Evolutionary conservation across 129 eudicot genomes (phyloP), one percentile per base, ranked within the genome.

Genomic region (Smallanthus sonchifolius): DNA sequence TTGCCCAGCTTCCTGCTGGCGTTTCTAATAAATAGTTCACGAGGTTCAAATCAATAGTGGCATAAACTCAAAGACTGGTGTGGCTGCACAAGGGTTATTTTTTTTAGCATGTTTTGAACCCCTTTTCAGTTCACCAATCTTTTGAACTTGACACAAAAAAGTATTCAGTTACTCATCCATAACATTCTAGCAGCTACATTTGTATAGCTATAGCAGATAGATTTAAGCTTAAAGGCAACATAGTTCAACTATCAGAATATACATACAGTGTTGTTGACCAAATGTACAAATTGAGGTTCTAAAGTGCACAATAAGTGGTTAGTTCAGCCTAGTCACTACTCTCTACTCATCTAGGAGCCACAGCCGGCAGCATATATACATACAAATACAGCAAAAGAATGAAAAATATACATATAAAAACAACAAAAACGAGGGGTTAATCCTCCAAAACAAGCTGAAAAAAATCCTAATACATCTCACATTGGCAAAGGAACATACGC

Each of bases 361-460:
- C 76, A 78, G 15, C 10, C 52, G 66, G 72, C 77, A 36, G 52
- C 64, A 45, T 64, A 78, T 20, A 61, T 57, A 59, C 28, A 37
- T 67, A 76, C 63, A 56, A 9, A 20, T 57, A 69, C 51, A 59
- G 3, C 20, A 36, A 36, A 51, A 61, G 38, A 45, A 62, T 51
- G 66, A 76, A 65, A 77, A 39, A 28, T 38, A 14, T 66, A 76
- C 80, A 67, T 66, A 76, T 66, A 67, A 76, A 51, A 40, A 40
- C 74, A 67, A 55, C 32, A 54, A 54, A 28, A 39, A 43, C 40
- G 10, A 37, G 73, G 40, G 47, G 57, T 48, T 34, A 35, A 60
- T n/a, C 75, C 75, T 51, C 77, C 71, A 47, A 54, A 35, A 69
- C 44, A 69, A n/a, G 70, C 54, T 34, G 72, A 38, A 77, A 59